Percentiles rank a stretch among this genome's conserved stretches.
Conservation (phyloP, 1,139 yeast species). For the Magnusiomyces paraingens region DNA sequence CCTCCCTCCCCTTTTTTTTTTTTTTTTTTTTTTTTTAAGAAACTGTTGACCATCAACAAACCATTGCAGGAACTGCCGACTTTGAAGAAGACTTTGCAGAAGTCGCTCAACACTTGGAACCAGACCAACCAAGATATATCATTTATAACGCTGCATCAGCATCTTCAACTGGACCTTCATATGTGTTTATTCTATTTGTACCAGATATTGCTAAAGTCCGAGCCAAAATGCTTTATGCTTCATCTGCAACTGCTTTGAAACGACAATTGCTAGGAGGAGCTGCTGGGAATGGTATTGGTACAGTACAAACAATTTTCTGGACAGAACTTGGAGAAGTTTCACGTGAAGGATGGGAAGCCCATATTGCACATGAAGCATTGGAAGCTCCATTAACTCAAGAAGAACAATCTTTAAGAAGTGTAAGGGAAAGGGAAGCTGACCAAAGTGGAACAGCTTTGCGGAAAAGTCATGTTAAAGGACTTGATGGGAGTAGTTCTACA, state of each 20-base stretch:
- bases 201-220: constrained; percentile 83
- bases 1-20: neutral
- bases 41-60: constrained; percentile 30
- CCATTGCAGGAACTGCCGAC: constrained; percentile 28
- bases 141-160: constrained; percentile 37
- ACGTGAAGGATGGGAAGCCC: constrained; percentile 42
- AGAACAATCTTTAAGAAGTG: constrained; percentile 47
- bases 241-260: constrained; percentile 70
- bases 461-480: constrained; percentile 25
- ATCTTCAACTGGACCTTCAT: constrained; percentile 25
- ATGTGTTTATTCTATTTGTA: constrained; percentile 69
- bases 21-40: constrained; percentile 28
- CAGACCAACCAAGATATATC: constrained; percentile 55
- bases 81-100: constrained; percentile 36
- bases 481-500: too few relatives aligned
- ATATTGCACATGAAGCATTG: constrained; percentile 34
- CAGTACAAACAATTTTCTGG: constrained; percentile 44
- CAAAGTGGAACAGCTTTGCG: constrained; percentile 31
- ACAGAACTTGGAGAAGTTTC: constrained; percentile 59
- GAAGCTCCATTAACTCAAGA: constrained; percentile 52
- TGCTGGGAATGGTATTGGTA: constrained; percentile 41
- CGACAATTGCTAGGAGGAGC: constrained; percentile 66
- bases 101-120: constrained; percentile 37
- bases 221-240: constrained; percentile 88
- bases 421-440: constrained; percentile 36